Percentiles rank a stretch among this genome's conserved stretches.
Evolutionary conservation across 352 stramenopile species (phyloP).

Genomic region (Globisporangium canariense): DNA sequence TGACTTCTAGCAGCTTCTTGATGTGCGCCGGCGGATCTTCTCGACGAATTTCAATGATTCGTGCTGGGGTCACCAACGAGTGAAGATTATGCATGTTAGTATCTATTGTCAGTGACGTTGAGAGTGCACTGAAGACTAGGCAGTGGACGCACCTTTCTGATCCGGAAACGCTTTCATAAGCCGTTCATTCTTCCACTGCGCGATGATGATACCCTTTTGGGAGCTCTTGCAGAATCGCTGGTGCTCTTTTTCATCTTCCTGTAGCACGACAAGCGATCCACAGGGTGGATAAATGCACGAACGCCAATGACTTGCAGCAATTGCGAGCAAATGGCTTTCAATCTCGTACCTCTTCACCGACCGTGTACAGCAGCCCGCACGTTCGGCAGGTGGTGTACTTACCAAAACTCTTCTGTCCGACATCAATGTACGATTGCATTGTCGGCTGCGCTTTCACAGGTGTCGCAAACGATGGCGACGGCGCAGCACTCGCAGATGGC

Average conservation of each 20-base stretch:
- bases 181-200: conserved; percentile 69
- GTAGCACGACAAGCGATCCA: neutral
- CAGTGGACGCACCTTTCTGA: conserved; percentile 19
- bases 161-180: conserved; percentile 42
- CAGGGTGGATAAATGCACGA: no score
- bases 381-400: conserved; percentile 49
- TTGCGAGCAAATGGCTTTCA: neutral
- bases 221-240: conserved; percentile 47
- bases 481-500: neutral
- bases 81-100: neutral
- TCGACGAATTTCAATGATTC: conserved; percentile 62
- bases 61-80: conserved; percentile 19
- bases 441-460: conserved; percentile 17
- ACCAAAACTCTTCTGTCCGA: conserved; percentile 72
- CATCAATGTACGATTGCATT: conserved; percentile 69
- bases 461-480: conserved; percentile 2
- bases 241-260: conserved; percentile 76
- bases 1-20: conserved; percentile 75
- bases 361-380: conserved; percentile 73
- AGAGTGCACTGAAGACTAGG: neutral
- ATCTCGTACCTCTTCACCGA: conserved; percentile 47
- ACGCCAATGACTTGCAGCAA: neutral
- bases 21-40: conserved; percentile 52
- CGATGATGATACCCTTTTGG: conserved; percentile 44
- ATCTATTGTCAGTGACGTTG: no score